A percentile compares a stretch with the other conserved stretches of the same genome.
These are phyloP conservation scores for Sabuloglossum arenarium DNA, from an alignment of 495 filamentous ascomycete species.

Conservation along the genomic window DNA sequence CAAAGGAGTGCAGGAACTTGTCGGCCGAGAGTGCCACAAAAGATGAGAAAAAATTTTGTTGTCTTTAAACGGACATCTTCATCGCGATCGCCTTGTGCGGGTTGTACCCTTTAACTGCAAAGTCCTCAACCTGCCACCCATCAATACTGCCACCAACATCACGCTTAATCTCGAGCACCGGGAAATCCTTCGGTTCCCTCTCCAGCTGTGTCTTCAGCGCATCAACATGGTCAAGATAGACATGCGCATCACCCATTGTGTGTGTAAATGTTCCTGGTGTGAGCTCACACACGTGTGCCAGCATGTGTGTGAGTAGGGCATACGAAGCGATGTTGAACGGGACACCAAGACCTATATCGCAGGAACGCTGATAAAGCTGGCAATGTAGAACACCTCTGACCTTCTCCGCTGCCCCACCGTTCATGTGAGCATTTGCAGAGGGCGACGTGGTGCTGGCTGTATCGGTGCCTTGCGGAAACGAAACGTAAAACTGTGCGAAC, in stretches of 20 bases:
- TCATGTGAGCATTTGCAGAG: constrained; percentile 10
- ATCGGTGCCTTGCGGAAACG: constrained; percentile 35
- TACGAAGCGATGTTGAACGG: constrained; percentile 96
- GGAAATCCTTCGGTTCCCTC: constrained; percentile 65
- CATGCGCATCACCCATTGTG: constrained; percentile 90
- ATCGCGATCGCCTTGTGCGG: constrained; percentile 81
- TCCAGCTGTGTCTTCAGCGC: constrained; percentile 61
- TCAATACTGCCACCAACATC: constrained; percentile 51
- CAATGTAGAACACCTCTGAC: constrained; percentile 52
- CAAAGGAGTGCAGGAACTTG: no score
- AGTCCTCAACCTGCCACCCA: constrained; percentile 74
- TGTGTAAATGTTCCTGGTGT: constrained; percentile 70
- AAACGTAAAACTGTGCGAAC: constrained; percentile 98
- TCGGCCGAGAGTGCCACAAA: neutral
- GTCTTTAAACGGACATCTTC: constrained; percentile 81
- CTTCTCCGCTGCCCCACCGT: constrained; percentile 16
- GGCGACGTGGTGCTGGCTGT: neutral
- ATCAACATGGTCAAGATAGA: constrained; percentile 84
- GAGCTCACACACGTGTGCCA: constrained; percentile 69
- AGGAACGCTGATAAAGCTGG: constrained; percentile 79
- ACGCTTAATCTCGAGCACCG: constrained; percentile 46
- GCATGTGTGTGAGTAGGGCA: constrained; percentile 79
- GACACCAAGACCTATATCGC: constrained; percentile 93
- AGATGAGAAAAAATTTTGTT: no score
- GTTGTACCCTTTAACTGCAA: constrained; percentile 70